These are phyloP conservation scores for Starmerella davenportii DNA, from an alignment of 805 yeast genomes.

Conservation along the genomic window DNA sequence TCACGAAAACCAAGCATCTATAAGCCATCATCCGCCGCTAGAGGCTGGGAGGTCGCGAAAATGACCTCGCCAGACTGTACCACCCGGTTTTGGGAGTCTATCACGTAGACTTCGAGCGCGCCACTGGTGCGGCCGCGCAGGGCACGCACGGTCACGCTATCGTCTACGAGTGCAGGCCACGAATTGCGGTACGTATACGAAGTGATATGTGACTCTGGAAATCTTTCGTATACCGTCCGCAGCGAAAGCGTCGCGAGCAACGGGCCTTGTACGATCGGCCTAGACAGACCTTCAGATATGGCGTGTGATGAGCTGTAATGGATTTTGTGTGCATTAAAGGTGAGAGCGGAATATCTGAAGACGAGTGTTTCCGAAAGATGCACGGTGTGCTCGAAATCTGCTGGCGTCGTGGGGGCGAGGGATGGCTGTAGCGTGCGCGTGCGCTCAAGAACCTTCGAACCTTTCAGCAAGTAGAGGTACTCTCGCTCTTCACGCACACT, in stretches of 20 bases:
- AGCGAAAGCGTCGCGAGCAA: constrained; percentile 43
- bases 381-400: constrained; percentile 21
- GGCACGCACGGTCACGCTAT: too few species aligned
- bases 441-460: background rate
- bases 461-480: background rate
- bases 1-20: too few species aligned
- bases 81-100: too few species aligned
- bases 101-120: too few species aligned
- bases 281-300: constrained; percentile 39
- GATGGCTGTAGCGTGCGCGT: too few species aligned
- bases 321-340: constrained; percentile 69
- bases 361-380: constrained; percentile 30
- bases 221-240: constrained; percentile 28
- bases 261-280: constrained; percentile 65
- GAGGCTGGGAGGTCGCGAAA: too few species aligned
- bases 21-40: too few species aligned
- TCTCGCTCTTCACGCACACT: background rate
- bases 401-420: too few species aligned
- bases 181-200: constrained; percentile 31
- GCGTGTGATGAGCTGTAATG: constrained; percentile 54
- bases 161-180: too few species aligned
- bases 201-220: background rate
- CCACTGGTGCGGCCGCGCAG: too few species aligned
- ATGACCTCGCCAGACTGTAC: too few species aligned
- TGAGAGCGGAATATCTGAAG: constrained; percentile 52